Conservation (phyloP, 139 green algal species). For the Microglena sp. region DNA sequence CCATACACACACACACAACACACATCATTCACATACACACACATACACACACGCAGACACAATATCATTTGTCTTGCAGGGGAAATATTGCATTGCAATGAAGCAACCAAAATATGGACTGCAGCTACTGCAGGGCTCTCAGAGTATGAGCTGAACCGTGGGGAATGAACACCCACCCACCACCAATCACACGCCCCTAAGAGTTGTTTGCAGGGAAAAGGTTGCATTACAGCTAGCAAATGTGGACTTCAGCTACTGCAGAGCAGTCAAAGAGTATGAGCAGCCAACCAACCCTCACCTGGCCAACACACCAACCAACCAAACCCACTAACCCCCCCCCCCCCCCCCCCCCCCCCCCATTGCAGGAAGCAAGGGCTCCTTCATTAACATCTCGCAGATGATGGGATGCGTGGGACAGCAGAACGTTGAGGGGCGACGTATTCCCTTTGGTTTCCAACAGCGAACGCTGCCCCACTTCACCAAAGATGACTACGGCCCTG, state of each 20-base stretch:
- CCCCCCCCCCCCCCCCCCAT: background rate
- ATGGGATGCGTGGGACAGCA: conserved; percentile 99
- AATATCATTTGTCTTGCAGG: too few species aligned
- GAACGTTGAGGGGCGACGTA: conserved; percentile 99
- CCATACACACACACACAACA: too few species aligned
- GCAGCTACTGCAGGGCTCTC: too few species aligned
- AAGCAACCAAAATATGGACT: too few species aligned
- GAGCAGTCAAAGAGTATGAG: background rate
- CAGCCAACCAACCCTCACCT: background rate
- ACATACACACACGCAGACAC: too few species aligned
- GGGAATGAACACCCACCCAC: too few species aligned
- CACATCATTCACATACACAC: too few species aligned
- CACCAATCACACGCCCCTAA: too few species aligned
- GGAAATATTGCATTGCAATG: too few species aligned
- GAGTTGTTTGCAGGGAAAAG: too few species aligned
- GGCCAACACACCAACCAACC: conserved; percentile 61
- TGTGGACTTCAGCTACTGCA: conserved; percentile 1
- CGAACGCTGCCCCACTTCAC: conserved; percentile 87
- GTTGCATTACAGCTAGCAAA: too few species aligned
- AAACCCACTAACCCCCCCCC: conserved; percentile 30
- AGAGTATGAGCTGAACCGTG: too few species aligned
- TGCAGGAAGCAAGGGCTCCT: conserved; percentile 81
- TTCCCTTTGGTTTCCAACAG: conserved; percentile 90
- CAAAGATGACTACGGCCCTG: conserved; percentile 87
- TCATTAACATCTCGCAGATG: conserved; percentile 99